Evolutionary conservation across 768 basidiomycete genomes (phyloP).

Genomic region (Lactarius akahatsu): DNA sequence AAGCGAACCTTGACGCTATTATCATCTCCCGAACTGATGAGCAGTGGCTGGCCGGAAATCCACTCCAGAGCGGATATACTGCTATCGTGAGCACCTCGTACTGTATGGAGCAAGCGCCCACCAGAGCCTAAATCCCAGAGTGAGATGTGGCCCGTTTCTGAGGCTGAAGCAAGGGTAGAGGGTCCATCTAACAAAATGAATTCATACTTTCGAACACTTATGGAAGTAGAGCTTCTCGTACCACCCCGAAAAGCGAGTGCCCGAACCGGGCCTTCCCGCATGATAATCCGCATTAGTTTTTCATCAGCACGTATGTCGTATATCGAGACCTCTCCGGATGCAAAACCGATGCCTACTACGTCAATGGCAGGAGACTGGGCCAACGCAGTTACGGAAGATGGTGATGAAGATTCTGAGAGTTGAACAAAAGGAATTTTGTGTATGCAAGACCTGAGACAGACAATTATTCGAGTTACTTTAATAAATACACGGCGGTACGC

Average conservation of each 20-base stretch:
- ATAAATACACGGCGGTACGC: constrained; percentile 33
- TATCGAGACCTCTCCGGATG: constrained; percentile 82
- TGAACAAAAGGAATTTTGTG: constrained; percentile 66
- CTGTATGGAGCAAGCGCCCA: constrained; percentile 78
- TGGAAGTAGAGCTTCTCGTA: constrained; percentile 35
- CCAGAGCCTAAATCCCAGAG: constrained; percentile 89
- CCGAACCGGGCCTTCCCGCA: constrained; percentile 81
- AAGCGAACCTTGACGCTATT: constrained; percentile 85
- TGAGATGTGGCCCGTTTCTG: constrained; percentile 84
- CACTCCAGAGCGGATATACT: constrained; percentile 82
- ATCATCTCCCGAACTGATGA: constrained; percentile 89
- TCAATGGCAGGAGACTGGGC: constrained; percentile 95
- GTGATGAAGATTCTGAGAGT: constrained; percentile 45
- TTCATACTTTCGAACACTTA: constrained; percentile 2
- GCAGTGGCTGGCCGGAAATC: constrained; percentile 88
- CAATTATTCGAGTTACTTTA: not conserved
- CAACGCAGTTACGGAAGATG: constrained; percentile 66
- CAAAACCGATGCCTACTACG: constrained; percentile 89
- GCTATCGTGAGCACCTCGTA: constrained; percentile 88
- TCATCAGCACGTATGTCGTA: constrained; percentile 92
- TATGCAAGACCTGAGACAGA: constrained; percentile 64
- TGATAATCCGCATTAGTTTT: constrained; percentile 80
- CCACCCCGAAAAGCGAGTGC: constrained; percentile 86
- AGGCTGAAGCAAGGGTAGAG: constrained; percentile 83
- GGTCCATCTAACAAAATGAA: constrained; percentile 63